A percentile compares a stretch with the other conserved stretches of the same genome.
Evolutionary conservation across 139 green algal species (phyloP).

Genomic region (Micractinium sp.): DNA sequence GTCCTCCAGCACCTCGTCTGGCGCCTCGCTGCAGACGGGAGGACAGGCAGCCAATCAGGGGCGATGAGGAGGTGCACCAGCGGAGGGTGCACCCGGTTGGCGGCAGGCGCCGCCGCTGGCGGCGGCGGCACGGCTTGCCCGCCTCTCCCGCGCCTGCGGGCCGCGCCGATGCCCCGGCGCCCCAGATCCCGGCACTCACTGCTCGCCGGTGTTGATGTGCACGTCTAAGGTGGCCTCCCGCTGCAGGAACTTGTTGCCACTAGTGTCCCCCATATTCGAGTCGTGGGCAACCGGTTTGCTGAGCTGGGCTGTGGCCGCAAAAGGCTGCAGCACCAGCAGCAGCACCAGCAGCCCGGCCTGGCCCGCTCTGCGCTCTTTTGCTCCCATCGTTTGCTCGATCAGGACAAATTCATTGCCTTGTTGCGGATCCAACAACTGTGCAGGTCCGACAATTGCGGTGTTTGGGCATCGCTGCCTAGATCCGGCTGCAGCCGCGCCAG

Average conservation of each 20-base stretch:
- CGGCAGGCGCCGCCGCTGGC: background rate
- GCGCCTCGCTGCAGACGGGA: background rate
- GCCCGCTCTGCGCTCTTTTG: background rate
- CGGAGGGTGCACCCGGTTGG: background rate
- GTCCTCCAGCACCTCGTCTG: conserved; percentile 23
- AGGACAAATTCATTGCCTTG: no score
- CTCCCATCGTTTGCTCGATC: background rate
- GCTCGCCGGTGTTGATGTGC: background rate
- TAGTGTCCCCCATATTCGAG: conserved; percentile 43
- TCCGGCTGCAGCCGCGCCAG: no score
- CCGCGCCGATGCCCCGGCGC: no score
- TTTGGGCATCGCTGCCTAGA: no score
- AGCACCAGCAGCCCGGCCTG: conserved; percentile 25
- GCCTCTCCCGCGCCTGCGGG: background rate
- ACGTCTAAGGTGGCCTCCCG: conserved; percentile 61
- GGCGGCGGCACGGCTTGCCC: background rate
- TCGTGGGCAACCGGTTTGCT: conserved; percentile 58
- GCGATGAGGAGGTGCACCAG: background rate
- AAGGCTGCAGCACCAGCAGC: conserved; percentile 26
- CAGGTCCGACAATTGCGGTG: no score
- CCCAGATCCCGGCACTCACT: background rate
- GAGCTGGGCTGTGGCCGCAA: conserved; percentile 44
- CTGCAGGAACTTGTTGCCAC: conserved; percentile 79
- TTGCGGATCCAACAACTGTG: no score
- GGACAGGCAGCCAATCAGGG: background rate